Percentiles rank a stretch among this genome's conserved stretches.
Evolutionary conservation across 2,329 filamentous ascomycete genomes (phyloP).

Genomic region (Akanthomyces lecanii): DNA sequence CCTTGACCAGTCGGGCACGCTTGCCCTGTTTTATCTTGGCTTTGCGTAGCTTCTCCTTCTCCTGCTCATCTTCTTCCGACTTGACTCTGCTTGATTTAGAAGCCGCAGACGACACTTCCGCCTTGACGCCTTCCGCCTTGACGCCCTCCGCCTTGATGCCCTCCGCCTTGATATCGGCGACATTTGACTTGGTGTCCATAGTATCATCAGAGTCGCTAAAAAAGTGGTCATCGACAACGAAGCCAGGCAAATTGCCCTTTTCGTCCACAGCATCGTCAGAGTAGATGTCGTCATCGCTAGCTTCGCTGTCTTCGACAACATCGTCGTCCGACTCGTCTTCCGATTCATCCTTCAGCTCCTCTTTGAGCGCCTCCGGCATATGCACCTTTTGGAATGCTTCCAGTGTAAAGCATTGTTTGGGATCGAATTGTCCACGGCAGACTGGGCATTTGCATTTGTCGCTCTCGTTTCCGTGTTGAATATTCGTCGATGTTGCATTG

Average conservation of each 20-base stretch:
- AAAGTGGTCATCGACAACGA: slow-evolving; percentile 29
- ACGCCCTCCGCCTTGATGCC: slow-evolving; percentile 18
- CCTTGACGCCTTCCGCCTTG: slow-evolving; percentile 22
- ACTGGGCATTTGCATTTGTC: slow-evolving; percentile 64
- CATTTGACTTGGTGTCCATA: slow-evolving; percentile 28
- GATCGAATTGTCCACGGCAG: slow-evolving; percentile 65
- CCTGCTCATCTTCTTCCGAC: slow-evolving; percentile 28
- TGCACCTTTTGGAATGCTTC: slow-evolving; percentile 69
- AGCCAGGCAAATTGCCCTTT: slow-evolving; percentile 35
- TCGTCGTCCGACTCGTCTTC: slow-evolving; percentile 28
- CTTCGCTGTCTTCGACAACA: slow-evolving; percentile 12
- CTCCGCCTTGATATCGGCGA: slow-evolving; percentile 18
- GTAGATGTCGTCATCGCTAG: slow-evolving; percentile 28
- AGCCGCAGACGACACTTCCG: neutral
- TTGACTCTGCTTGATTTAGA: neutral
- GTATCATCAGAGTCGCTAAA: slow-evolving; percentile 31
- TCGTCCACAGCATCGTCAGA: slow-evolving; percentile 28
- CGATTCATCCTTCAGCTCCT: slow-evolving; percentile 32
- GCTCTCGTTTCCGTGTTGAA: slow-evolving; percentile 58
- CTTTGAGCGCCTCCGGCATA: slow-evolving; percentile 49
- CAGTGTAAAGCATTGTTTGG: slow-evolving; percentile 68
- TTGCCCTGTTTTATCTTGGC: slow-evolving; percentile 13
- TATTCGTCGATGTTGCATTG: slow-evolving; percentile 46
- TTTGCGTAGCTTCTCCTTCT: slow-evolving; percentile 22
- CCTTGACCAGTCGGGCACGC: neutral